A percentile compares a stretch with the other conserved stretches of the same genome.
These are phyloP conservation scores for Mucor plumbeus DNA, from an alignment of 371 early-diverging fungal genomes.

Conservation along the genomic window DNA sequence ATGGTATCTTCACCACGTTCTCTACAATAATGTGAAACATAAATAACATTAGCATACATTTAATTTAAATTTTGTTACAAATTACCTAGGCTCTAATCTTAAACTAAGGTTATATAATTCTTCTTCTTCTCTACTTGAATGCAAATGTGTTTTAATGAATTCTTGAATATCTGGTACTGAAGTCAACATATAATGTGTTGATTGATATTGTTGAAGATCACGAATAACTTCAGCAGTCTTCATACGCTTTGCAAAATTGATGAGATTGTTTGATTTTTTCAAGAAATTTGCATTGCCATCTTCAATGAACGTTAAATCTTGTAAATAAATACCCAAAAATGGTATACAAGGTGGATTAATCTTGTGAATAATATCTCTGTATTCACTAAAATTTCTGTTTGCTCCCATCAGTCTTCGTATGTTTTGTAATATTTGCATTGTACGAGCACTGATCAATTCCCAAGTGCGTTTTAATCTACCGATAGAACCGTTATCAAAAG, in stretches of 20 bases:
- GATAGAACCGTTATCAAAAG: constrained; percentile 84
- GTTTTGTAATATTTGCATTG: constrained; percentile 53
- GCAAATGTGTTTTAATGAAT: constrained; percentile 67
- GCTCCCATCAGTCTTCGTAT: constrained; percentile 74
- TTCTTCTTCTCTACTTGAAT: constrained; percentile 55
- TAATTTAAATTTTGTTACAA: constrained; percentile 8
- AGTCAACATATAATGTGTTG: constrained; percentile 73
- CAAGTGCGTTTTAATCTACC: constrained; percentile 88
- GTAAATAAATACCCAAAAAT: constrained; percentile 86
- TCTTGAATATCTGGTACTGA: constrained; percentile 84
- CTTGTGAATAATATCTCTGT: constrained; percentile 82
- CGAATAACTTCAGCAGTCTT: constrained; percentile 90
- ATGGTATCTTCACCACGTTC: constrained; percentile 38
- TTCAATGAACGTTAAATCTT: constrained; percentile 93
- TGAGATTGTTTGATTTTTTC: constrained; percentile 61
- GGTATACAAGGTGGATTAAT: constrained; percentile 93
- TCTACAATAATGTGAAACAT: constrained; percentile 10
- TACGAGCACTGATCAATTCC: constrained; percentile 59
- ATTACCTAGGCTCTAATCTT: constrained; percentile 77
- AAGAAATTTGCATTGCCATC: constrained; percentile 80
- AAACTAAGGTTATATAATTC: constrained; percentile 77
- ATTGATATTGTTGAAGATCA: constrained; percentile 90
- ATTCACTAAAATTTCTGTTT: constrained; percentile 80
- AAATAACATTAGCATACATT: not conserved
- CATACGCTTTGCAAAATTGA: constrained; percentile 91